Base-by-base conservation (phyloP, 2,329 filamentous ascomycete species). In the Penicillium sp. region DNA sequence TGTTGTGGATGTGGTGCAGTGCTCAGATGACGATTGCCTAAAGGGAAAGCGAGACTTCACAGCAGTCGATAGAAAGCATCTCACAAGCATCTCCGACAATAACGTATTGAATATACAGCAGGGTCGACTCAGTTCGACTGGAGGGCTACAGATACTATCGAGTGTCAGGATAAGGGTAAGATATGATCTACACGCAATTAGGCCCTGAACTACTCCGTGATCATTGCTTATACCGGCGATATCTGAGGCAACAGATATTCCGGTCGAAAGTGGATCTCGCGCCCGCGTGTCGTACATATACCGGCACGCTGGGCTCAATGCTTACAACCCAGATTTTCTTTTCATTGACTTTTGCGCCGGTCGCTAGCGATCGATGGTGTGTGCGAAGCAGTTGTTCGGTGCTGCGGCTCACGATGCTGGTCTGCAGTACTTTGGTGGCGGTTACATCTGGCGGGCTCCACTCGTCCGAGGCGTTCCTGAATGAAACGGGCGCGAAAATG, bases 11-110 rank as follows among this genome's bases (percentile, higher is more conserved):
- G 38, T 67, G 64, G 52, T 72, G 71, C 1, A 76, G 62, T 0
- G 78, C 78, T 0, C 78, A 73, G 47, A 84, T 78, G 31, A 83
- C 69, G 38, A 84, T 68, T 0, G 73, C 63, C 53, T 75, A 18
- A 18, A 18, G 15, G 15, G 15, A 18, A 18, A 18, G 15, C 15
- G 15, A 18, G 15, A 18, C 15, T 18, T 18, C 15, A 18, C 15
- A 18, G 15, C 15, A 18, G 15, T 18, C 15, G 15, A 18, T 18
- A 18, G 15, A 18, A 18, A 18, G 15, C 15, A 18, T 18, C 15
- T 18, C 15, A 18, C 15, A 18, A 18, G 15, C 15, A 18, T 18
- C 15, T 18, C 15, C 15, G 15, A 18, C 15, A 18, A 18, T 18
- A 18, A 18, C 2, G 15, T 18, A 18, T 18, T 18, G 15, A 18